phyloP scores from a whole-genome alignment of 768 basidiomycete species.

The Saitozyma sp. region DNA sequence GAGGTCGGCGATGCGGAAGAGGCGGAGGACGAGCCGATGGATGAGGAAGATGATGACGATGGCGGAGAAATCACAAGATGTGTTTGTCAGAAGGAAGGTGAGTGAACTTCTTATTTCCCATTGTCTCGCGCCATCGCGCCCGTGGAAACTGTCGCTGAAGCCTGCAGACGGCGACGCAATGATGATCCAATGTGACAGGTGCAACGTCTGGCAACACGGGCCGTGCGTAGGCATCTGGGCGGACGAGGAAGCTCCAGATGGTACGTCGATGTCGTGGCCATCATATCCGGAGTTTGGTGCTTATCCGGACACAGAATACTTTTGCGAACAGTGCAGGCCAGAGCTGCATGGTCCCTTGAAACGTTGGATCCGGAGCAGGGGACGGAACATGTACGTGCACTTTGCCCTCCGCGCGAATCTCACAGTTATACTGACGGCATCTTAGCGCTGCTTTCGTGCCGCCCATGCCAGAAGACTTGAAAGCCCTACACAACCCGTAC shows the following conservation, averaged over 20 bases:
- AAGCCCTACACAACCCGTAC: slow-evolving; percentile 25
- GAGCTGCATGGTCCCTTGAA: slow-evolving; percentile 74
- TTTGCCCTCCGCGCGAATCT: slow-evolving; percentile 5
- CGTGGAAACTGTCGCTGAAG: neutral
- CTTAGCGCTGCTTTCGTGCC: slow-evolving; percentile 25
- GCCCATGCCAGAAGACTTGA: slow-evolving; percentile 40
- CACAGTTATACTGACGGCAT: neutral
- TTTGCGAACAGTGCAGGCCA: slow-evolving; percentile 89
- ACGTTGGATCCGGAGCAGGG: slow-evolving; percentile 42
- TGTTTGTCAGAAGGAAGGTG: slow-evolving; percentile 38
- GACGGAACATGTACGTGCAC: slow-evolving; percentile 65
- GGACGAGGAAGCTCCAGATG: slow-evolving; percentile 57
- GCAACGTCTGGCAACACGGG: slow-evolving; percentile 98
- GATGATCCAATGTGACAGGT: slow-evolving; percentile 96
- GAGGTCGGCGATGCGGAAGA: slow-evolving; percentile 24
- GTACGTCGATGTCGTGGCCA: slow-evolving; percentile 25
- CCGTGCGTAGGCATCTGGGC: slow-evolving; percentile 81
- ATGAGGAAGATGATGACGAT: slow-evolving; percentile 24
- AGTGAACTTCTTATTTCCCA: slow-evolving; percentile 15
- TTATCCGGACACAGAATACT: slow-evolving; percentile 66
- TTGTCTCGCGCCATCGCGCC: slow-evolving; percentile 1
- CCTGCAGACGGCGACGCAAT: slow-evolving; percentile 72
- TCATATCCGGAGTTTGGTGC: neutral
- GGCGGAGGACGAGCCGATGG: slow-evolving; percentile 14
- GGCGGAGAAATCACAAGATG: slow-evolving; percentile 45